Percentiles rank a stretch among this genome's conserved stretches.
Evolutionary conservation across 2,329 filamentous ascomycete species (phyloP).

Genomic region (Diplodia intermedia): DNA sequence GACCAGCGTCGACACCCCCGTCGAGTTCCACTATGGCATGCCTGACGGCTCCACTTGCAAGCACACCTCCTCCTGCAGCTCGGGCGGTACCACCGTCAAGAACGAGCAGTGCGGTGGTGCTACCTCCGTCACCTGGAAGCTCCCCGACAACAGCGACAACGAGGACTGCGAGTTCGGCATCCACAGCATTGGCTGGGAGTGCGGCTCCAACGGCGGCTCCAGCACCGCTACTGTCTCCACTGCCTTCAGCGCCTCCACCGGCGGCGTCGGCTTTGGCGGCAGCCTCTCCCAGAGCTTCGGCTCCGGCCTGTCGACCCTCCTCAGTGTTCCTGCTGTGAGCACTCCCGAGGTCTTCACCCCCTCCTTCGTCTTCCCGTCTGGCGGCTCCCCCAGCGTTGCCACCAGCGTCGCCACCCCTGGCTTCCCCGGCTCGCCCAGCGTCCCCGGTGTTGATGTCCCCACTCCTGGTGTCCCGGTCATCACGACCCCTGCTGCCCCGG

Average conservation of each 20-base stretch:
- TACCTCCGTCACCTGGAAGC: conserved; percentile 74
- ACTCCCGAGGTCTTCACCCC: conserved; percentile 16
- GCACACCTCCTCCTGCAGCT: conserved; percentile 72
- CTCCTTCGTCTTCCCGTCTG: conserved; percentile 25
- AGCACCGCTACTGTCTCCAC: conserved; percentile 19
- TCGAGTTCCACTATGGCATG: conserved; percentile 90
- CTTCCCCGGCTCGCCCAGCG: neutral
- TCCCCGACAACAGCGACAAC: conserved; percentile 62
- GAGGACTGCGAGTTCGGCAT: conserved; percentile 73
- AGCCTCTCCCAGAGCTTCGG: neutral
- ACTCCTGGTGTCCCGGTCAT: conserved; percentile 28
- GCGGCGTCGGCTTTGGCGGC: conserved; percentile 5
- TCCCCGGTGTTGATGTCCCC: conserved; percentile 16
- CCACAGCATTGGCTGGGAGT: conserved; percentile 78
- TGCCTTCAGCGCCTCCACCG: conserved; percentile 9
- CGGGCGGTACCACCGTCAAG: conserved; percentile 71
- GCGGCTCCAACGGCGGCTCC: conserved; percentile 51
- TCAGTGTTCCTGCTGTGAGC: conserved; percentile 28
- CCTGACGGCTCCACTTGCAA: conserved; percentile 81
- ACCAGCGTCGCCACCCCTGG: conserved; percentile 18
- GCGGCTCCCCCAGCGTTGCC: conserved; percentile 18
- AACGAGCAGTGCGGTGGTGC: conserved; percentile 95
- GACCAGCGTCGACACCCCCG: conserved; percentile 74
- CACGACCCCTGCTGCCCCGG: conserved; percentile 31
- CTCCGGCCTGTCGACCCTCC: conserved; percentile 4